These are phyloP conservation scores for Candida vartiovaarae DNA, from an alignment of 805 yeast species.

Conservation along the genomic window DNA sequence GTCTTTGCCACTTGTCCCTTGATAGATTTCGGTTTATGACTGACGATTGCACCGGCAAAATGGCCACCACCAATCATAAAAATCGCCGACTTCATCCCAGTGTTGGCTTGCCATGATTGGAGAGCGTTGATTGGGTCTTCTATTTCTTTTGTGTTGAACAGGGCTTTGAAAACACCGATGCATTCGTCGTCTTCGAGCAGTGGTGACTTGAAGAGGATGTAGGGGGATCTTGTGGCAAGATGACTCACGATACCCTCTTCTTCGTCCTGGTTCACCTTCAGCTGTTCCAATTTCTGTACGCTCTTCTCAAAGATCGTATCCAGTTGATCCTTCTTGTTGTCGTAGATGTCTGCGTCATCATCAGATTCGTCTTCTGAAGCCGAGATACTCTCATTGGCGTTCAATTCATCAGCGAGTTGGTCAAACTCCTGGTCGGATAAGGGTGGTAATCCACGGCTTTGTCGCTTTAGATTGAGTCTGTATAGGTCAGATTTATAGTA, in stretches of 20 bases:
- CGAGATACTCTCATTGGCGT: conserved; percentile 49
- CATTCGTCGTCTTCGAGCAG: conserved; percentile 35
- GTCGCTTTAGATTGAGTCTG: conserved; percentile 51
- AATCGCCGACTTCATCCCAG: conserved; percentile 53
- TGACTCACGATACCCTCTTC: conserved; percentile 36
- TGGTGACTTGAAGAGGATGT: conserved; percentile 47
- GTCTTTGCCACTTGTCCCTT: conserved; percentile 49
- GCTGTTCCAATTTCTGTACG: conserved; percentile 13
- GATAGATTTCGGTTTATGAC: conserved; percentile 53
- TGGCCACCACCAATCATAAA: conserved; percentile 98
- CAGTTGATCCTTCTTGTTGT: conserved; percentile 9
- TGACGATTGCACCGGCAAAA: conserved; percentile 90
- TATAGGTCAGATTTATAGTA: conserved; percentile 58
- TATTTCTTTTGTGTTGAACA: conserved; percentile 40
- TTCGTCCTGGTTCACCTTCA: conserved; percentile 12
- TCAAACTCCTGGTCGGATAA: conserved; percentile 56
- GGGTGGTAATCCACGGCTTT: conserved; percentile 35
- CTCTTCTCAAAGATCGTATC: conserved; percentile 20
- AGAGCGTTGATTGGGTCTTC: conserved; percentile 45
- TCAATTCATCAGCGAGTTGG: conserved; percentile 31
- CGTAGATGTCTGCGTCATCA: conserved; percentile 21
- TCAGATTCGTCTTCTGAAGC: conserved; percentile 42
- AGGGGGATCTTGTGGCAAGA: conserved; percentile 67
- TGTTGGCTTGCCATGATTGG: conserved; percentile 27
- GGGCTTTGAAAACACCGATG: conserved; percentile 61